Conservation (phyloP, 2,329 filamentous ascomycete species). For the Colletotrichum sp. region DNA sequence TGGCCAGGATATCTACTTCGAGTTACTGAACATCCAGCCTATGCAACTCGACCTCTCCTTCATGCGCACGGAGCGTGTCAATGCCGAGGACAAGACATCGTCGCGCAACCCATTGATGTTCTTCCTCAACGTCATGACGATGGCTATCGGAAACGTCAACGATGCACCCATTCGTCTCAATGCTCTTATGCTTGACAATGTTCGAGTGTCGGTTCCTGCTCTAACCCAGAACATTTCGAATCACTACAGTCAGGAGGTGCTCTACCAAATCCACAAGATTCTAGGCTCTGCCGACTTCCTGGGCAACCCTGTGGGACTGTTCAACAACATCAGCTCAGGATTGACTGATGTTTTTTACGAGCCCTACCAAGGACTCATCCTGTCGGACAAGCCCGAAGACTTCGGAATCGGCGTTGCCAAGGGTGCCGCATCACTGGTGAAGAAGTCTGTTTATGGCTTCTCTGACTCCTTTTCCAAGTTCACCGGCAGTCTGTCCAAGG, state of each 20-base stretch:
- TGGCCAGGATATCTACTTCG: slow-evolving; percentile 97
- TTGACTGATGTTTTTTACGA: slow-evolving; percentile 99
- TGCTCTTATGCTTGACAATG: slow-evolving; percentile 92
- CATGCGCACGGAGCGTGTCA: slow-evolving; percentile 94
- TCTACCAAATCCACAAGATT: slow-evolving; percentile 97
- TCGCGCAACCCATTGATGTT: slow-evolving; percentile 97
- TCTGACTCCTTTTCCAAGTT: slow-evolving; percentile 98
- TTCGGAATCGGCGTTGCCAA: slow-evolving; percentile 95
- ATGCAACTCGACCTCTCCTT: slow-evolving; percentile 98
- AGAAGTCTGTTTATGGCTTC: slow-evolving; percentile 98
- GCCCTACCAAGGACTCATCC: slow-evolving; percentile 95
- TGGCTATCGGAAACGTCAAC: slow-evolving; percentile 99
- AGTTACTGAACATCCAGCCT: slow-evolving; percentile 93
- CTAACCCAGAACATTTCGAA: slow-evolving; percentile 86
- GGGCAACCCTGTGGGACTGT: slow-evolving; percentile 94
- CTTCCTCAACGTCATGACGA: slow-evolving; percentile 96
- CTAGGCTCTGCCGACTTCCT: slow-evolving; percentile 97
- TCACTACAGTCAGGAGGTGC: slow-evolving; percentile 95
- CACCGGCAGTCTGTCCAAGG: slow-evolving; percentile 96
- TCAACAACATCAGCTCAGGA: slow-evolving; percentile 97
- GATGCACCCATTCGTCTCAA: slow-evolving; percentile 95
- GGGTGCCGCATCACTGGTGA: slow-evolving; percentile 94
- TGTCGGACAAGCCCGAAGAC: slow-evolving; percentile 94
- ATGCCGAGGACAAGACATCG: slow-evolving; percentile 91
- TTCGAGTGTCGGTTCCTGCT: slow-evolving; percentile 84